Conservation (phyloP, 176 grass and related monocot genomes). For the Ensete ventricosum region DNA sequence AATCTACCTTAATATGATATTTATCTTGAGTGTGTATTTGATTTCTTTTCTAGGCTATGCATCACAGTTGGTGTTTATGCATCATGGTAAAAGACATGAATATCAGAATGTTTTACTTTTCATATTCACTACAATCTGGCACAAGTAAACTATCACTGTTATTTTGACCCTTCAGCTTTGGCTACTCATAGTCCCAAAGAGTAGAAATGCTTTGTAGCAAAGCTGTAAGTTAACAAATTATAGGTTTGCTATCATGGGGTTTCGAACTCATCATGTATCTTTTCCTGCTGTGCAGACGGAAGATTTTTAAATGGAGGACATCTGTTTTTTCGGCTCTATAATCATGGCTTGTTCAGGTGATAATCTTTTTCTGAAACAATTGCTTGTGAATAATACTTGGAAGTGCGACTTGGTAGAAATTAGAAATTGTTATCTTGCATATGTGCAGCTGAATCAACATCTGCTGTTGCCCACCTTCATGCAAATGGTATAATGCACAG, state of each 20-base stretch:
- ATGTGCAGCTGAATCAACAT: conserved; percentile 82
- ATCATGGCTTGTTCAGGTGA: conserved; percentile 93
- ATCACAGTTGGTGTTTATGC: too few species aligned
- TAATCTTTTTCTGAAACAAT: neutral
- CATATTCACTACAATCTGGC: too few species aligned
- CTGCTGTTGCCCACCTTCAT: conserved; percentile 79
- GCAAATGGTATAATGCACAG: conserved; percentile 92
- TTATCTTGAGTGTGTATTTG: too few species aligned
- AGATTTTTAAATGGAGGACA: conserved; percentile 97
- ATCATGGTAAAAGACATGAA: too few species aligned
- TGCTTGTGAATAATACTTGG: neutral
- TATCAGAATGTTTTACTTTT: too few species aligned
- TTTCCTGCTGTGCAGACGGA: conserved; percentile 51
- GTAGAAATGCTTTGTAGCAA: too few species aligned
- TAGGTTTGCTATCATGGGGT: neutral
- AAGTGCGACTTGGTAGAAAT: neutral
- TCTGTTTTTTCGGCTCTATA: conserved; percentile 96
- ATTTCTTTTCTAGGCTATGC: too few species aligned
- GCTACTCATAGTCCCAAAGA: too few species aligned
- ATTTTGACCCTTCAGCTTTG: too few species aligned
- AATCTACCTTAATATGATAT: too few species aligned
- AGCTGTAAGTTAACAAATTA: too few species aligned
- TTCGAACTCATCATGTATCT: neutral
- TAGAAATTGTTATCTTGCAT: conserved; percentile 40
- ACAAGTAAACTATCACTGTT: too few species aligned